phyloP scores from a whole-genome alignment of 176 grass and related monocot genomes.

The Ensete glaucum region DNA sequence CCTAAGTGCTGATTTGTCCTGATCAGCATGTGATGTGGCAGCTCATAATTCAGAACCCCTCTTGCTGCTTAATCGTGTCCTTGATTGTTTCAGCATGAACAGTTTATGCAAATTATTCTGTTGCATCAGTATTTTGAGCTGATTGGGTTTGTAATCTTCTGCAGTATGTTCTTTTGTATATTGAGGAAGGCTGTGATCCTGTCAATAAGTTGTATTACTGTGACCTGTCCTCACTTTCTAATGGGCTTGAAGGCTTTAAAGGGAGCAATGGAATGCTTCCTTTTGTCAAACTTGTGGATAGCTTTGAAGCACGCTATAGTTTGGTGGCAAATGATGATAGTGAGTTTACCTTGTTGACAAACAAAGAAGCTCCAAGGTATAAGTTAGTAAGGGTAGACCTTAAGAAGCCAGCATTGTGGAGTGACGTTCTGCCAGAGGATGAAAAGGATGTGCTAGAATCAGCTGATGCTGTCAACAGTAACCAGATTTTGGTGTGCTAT shows the following conservation, averaged over 20 bases:
- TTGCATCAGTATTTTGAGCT: neutral
- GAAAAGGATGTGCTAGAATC: conserved; percentile 73
- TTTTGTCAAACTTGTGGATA: conserved; percentile 82
- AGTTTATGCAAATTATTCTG: neutral
- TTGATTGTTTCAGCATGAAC: neutral
- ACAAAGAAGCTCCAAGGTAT: conserved; percentile 71
- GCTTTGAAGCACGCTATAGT: conserved; percentile 68
- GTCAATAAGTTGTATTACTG: conserved; percentile 90
- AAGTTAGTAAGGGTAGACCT: conserved; percentile 74
- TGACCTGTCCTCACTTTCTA: conserved; percentile 54
- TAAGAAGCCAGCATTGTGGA: conserved; percentile 48
- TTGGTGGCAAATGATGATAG: conserved; percentile 64
- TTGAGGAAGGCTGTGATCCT: conserved; percentile 63
- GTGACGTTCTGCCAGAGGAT: conserved; percentile 60
- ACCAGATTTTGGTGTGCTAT: conserved; percentile 73
- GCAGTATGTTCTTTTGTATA: conserved; percentile 66
- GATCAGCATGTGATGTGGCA: neutral
- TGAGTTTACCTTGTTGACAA: conserved; percentile 81
- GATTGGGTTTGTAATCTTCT: neutral
- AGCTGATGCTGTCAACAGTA: conserved; percentile 46
- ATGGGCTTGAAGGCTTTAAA: conserved; percentile 58
- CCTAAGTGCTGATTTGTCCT: neutral
- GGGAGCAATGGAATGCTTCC: conserved; percentile 51
- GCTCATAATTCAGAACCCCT: neutral
- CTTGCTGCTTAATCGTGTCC: neutral